phyloP scores from a whole-genome alignment of 371 early-diverging fungal species.

The Smittium culicis region DNA sequence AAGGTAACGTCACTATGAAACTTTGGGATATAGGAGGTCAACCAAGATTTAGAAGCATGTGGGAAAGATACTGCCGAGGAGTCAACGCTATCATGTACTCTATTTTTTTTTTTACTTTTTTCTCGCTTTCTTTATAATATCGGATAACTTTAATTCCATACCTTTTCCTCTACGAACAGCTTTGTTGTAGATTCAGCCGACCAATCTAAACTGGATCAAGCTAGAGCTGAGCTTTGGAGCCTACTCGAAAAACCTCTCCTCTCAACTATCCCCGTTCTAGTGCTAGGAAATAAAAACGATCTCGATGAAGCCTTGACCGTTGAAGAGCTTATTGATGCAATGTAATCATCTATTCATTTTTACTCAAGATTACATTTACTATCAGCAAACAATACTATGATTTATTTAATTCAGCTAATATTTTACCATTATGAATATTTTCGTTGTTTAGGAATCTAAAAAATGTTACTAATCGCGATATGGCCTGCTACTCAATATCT shows the following conservation, averaged over 20 bases:
- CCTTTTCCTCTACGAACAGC: background rate
- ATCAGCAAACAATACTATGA: background rate
- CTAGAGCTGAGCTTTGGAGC: conserved; percentile 76
- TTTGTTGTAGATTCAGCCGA: conserved; percentile 95
- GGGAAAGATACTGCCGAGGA: conserved; percentile 91
- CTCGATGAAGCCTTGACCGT: conserved; percentile 76
- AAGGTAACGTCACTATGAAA: conserved; percentile 91
- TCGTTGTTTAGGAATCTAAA: conserved; percentile 51
- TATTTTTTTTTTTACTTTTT: background rate
- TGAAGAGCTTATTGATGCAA: conserved; percentile 76
- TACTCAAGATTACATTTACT: background rate
- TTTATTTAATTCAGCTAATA: too few species aligned
- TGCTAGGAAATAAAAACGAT: conserved; percentile 99
- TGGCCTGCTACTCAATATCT: conserved; percentile 97
- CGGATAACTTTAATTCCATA: background rate
- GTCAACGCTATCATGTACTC: conserved; percentile 87
- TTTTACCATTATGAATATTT: too few species aligned
- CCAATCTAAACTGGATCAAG: conserved; percentile 77
- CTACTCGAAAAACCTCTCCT: conserved; percentile 84
- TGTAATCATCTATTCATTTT: conserved; percentile 14
- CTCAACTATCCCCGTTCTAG: conserved; percentile 84
- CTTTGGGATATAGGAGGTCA: conserved; percentile 98
- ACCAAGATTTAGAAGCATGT: conserved; percentile 91
- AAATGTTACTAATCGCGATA: conserved; percentile 85
- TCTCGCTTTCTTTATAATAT: background rate